Evolutionary conservation across 495 filamentous ascomycete genomes (phyloP), one percentile per base, ranked within the genome.

Genomic region (Xylaria sp.): DNA sequence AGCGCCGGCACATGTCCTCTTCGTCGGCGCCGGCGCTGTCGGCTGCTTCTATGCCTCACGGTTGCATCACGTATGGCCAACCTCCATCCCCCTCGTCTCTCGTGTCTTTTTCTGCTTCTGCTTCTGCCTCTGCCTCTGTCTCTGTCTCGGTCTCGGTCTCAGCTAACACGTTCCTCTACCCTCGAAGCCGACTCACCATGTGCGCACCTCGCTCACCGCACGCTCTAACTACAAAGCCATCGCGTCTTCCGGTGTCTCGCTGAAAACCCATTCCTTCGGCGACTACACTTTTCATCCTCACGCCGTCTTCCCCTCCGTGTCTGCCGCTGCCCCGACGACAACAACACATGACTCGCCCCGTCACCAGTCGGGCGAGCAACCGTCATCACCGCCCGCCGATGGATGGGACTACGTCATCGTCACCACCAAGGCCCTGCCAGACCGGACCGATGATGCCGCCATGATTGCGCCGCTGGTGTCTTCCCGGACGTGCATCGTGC

Each of bases 371-470:
- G 26, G 37, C n/a, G 40, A n/a, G 33, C 59, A 0, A n/a, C 12
- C n/a, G 40, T 31, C 48, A 14, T 24, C 48, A 26, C 50, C 71
- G 21, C 74, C 71, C 37, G 73, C 65, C 6, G 69, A 77, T 35
- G 75, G 74, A 19, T 90, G 85, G 85, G 89, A 90, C 79, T 90
- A 85, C 74, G 81, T 90, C 72, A 78, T 91, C 66, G 83, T 88
- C 62, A 85, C 85, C 3, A 90, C 88, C 33, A 90, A 90, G 72
- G 85, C 87, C 4, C 80, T 87, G 5, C 85, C 87, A 1, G 87
- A 88, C 73, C 80, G 82, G 44, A 74, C 83, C 44, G 80, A 83
- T 35, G 84, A 88, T 46, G 73, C 82, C 19, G 77, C 78, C 21
- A 74, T 80, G 17, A 79, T 92, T 35, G 83, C 90, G 26, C 71